phyloP scores from a whole-genome alignment of 129 eudicot genomes.

The Deinandra increscens region DNA sequence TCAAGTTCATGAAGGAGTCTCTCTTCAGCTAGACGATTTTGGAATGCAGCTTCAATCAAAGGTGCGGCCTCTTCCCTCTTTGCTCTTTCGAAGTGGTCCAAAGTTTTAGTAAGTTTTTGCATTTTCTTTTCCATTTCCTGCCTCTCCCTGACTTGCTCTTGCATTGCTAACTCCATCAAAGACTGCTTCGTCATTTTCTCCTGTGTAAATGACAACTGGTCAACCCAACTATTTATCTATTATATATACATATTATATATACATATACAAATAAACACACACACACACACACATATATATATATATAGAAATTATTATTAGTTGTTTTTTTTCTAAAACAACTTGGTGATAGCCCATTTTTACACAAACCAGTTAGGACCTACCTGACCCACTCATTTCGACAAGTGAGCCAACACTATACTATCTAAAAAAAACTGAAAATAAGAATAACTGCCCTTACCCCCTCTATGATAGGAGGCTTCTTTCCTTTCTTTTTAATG shows the following conservation, averaged over 20 bases:
- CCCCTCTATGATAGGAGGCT: slow-evolving; percentile 62
- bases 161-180: slow-evolving; percentile 61
- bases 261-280: no score
- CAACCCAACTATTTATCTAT: background rate
- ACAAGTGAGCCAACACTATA: no score
- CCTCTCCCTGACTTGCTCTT: slow-evolving; percentile 62
- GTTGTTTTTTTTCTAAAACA: no score
- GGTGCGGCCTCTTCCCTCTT: slow-evolving; percentile 84
- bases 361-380: no score
- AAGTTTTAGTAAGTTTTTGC: slow-evolving; percentile 70
- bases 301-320: no score
- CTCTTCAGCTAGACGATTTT: slow-evolving; percentile 59
- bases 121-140: slow-evolving; percentile 80
- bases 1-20: slow-evolving; percentile 61
- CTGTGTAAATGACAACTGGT: slow-evolving; percentile 36
- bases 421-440: background rate
- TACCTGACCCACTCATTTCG: no score
- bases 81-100: slow-evolving; percentile 88
- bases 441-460: slow-evolving; percentile 32
- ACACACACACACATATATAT: no score
- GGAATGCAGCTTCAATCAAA: slow-evolving; percentile 66
- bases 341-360: no score
- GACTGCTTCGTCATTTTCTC: slow-evolving; percentile 62
- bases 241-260: no score
- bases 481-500: slow-evolving; percentile 71